phyloP scores from a whole-genome alignment of 2,329 filamentous ascomycete genomes.

The Sporothrix mexicana region DNA sequence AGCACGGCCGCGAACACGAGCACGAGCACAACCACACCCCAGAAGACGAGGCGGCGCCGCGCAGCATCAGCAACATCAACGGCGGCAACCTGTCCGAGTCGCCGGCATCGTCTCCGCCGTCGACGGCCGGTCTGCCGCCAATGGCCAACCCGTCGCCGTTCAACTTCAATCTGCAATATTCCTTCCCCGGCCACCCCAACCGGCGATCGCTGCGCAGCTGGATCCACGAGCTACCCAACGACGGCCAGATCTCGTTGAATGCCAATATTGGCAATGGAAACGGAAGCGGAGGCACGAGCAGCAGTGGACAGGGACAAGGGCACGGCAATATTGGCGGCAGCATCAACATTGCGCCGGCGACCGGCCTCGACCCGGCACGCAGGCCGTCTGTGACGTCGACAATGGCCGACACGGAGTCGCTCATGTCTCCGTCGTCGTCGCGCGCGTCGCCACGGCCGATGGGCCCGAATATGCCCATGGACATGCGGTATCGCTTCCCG shows the following conservation, averaged over 20 bases:
- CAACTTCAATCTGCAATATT: conserved; percentile 5
- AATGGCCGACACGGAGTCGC: conserved; percentile 30
- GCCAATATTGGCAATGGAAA: not conserved
- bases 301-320: not conserved
- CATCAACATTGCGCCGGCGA: conserved; percentile 17
- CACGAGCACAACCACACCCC: not conserved
- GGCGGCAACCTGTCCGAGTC: not conserved
- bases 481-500: conserved; percentile 19
- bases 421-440: conserved; percentile 26
- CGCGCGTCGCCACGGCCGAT: conserved; percentile 19
- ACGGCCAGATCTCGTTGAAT: not conserved
- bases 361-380: not conserved
- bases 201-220: conserved; percentile 21
- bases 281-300: not conserved
- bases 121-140: not conserved
- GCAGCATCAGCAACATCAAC: conserved; percentile 4
- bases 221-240: conserved; percentile 28
- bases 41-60: conserved; percentile 1
- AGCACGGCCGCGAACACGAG: conserved; percentile 3
- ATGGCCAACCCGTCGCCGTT: conserved; percentile 19
- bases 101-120: not conserved
- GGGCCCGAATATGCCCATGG: not conserved
- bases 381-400: conserved; percentile 26
- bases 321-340: not conserved
- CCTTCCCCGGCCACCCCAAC: conserved; percentile 5